Evolutionary conservation across 2,329 filamentous ascomycete genomes (phyloP).

Genomic region (Tolypocladium paradoxum): DNA sequence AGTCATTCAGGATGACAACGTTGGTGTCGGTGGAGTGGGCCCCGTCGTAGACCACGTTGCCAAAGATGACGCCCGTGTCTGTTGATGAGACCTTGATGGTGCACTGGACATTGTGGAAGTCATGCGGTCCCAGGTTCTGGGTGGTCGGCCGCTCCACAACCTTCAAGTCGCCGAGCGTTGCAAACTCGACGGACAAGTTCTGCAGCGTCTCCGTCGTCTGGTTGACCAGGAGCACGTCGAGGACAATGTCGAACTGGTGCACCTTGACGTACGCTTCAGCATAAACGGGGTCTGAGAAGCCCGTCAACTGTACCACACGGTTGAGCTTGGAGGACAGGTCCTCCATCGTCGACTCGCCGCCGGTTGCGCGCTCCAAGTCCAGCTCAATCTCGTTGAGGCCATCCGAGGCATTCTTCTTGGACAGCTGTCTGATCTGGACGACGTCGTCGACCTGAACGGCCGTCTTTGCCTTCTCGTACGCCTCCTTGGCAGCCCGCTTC

Average conservation of each 20-base stretch:
- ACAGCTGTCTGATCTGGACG: constrained; percentile 81
- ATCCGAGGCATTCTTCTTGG: constrained; percentile 79
- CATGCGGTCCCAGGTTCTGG: constrained; percentile 87
- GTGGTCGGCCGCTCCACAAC: constrained; percentile 94
- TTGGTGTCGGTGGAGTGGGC: constrained; percentile 86
- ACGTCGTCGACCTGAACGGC: constrained; percentile 95
- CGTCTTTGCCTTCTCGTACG: constrained; percentile 82
- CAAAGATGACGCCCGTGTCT: constrained; percentile 96
- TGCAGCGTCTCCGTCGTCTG: constrained; percentile 94
- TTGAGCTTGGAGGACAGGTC: constrained; percentile 90
- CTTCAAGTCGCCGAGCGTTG: constrained; percentile 94
- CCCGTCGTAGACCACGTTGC: constrained; percentile 96
- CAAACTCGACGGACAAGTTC: constrained; percentile 95
- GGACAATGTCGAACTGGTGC: constrained; percentile 95
- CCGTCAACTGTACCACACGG: constrained; percentile 91
- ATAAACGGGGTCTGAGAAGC: constrained; percentile 96
- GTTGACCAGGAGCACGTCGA: constrained; percentile 94
- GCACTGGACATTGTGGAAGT: constrained; percentile 96
- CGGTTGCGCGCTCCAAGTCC: constrained; percentile 88
- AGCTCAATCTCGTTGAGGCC: constrained; percentile 77
- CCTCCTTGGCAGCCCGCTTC: constrained; percentile 92
- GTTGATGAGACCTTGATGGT: constrained; percentile 98
- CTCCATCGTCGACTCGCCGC: constrained; percentile 72
- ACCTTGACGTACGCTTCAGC: constrained; percentile 99
- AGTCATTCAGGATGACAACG: constrained; percentile 94